Evolutionary conservation across 2,329 filamentous ascomycete species (phyloP).

Genomic region (Claviceps purpurea): DNA sequence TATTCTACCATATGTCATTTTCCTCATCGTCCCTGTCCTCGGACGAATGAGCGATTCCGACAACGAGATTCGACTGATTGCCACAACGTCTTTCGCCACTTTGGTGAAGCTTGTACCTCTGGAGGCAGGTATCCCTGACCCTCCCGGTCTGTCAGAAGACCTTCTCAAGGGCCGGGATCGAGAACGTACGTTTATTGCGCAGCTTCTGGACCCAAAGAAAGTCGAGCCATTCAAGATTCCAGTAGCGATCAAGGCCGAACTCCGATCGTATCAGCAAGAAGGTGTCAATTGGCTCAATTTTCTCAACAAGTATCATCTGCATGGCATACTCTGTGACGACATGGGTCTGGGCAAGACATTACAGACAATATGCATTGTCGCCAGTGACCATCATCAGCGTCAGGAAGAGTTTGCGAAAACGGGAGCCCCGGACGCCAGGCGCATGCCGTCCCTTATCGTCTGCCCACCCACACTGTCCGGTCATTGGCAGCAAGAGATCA

Average conservation of each 20-base stretch:
- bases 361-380: conserved; percentile 94
- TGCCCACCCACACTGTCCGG: conserved; percentile 93
- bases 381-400: conserved; percentile 89
- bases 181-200: conserved; percentile 90
- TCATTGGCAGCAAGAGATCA: conserved; percentile 97
- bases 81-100: conserved; percentile 93
- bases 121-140: conserved; percentile 93
- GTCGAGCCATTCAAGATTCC: conserved; percentile 89
- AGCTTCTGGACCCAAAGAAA: conserved; percentile 93
- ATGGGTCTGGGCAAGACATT: conserved; percentile 98
- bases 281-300: conserved; percentile 98
- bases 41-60: conserved; percentile 98
- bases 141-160: conserved; percentile 79
- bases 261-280: conserved; percentile 95
- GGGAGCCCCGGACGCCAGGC: conserved; percentile 60
- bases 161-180: conserved; percentile 81
- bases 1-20: conserved; percentile 95
- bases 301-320: conserved; percentile 93
- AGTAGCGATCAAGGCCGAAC: conserved; percentile 90
- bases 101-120: conserved; percentile 93
- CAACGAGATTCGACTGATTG: conserved; percentile 84
- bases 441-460: conserved; percentile 81
- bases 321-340: conserved; percentile 96
- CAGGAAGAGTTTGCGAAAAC: conserved; percentile 84
- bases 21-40: conserved; percentile 92